These are phyloP conservation scores for Fusarium papillatum DNA, from an alignment of 2,329 filamentous ascomycete species.

Conservation along the genomic window DNA sequence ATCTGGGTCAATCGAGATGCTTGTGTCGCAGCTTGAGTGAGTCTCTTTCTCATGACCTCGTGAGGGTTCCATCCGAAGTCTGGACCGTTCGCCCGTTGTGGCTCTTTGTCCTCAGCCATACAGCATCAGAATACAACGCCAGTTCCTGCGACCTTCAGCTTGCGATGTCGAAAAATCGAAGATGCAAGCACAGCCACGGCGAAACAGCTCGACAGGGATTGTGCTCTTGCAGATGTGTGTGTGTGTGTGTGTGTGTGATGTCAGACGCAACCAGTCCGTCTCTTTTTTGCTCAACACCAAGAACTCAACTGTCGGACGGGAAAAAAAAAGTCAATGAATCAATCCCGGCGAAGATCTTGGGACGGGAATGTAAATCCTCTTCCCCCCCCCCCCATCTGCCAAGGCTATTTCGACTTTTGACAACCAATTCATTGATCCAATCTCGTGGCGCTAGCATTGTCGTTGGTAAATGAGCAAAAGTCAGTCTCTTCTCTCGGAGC, in stretches of 20 bases:
- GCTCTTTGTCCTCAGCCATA: conserved; percentile 9
- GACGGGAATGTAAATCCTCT: conserved; percentile 36
- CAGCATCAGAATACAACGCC: conserved; percentile 4
- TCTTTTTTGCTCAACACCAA: conserved; percentile 16
- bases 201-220: conserved; percentile 38
- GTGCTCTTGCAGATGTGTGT: neutral
- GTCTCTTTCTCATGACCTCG: conserved; percentile 2
- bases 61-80: conserved; percentile 9
- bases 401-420: conserved; percentile 19
- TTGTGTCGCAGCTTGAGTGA: conserved; percentile 6
- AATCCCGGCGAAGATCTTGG: conserved; percentile 29
- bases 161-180: conserved; percentile 12
- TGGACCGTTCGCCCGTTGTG: conserved; percentile 19
- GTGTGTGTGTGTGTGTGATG: conserved; percentile 22
- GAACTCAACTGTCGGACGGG: neutral
- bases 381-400: conserved; percentile 9
- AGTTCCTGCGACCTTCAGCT: conserved; percentile 23
- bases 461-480: conserved; percentile 1
- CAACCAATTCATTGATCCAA: conserved; percentile 4
- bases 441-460: conserved; percentile 31
- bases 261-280: conserved; percentile 22
- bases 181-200: conserved; percentile 31
- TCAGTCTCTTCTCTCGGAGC: conserved; percentile 16
- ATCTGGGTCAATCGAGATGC: conserved; percentile 6
- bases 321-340: conserved; percentile 28